Evolutionary conservation across 306 rosid species (phyloP), one percentile per base, ranked within the genome.

Genomic region (Canavalia gladiata): DNA sequence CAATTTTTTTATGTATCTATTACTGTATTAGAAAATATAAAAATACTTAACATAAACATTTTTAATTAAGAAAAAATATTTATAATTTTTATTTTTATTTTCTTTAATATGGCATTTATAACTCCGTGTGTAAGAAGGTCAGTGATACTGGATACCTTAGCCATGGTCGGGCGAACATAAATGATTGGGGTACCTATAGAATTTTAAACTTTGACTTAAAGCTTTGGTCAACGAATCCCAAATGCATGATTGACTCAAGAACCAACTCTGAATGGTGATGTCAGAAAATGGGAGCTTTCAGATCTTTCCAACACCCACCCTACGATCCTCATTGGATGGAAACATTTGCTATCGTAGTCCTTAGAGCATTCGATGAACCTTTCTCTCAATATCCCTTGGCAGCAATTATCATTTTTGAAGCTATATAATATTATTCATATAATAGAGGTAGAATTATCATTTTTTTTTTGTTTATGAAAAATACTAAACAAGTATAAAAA

Each of bases 271-370:
- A 64, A 12, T 6, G 2, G 71, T 18, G 49, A 39, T 41, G 54
- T 73, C 54, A 37, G 37, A 55, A 73, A 73, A 51, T 55, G 39
- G 51, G 54, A 73, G 9, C 45, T 75, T 58, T n/a, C 30, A 10
- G 42, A 56, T 28, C 68, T 1, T 54, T 52, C 51, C 54, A 18
- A 72, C 54, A 55, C 13, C 6, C 12, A 12, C 18, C 4, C 31
- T n/a, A 12, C 2, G 46, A 45, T 74, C 45, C n/a, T 30, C 47
- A 59, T 59, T 75, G 58, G 55, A 58, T 39, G 7, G 43, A 11
- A 4, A 7, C 69, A 11, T 43, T 59, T 58, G 29, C 30, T 37
- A 74, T 4, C 8, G 0, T 57, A 28, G 68, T 74, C 68, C 78
- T 29, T 42, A n/a, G 43, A 42, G 43, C 56, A 57, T 41, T 51